Evolutionary conservation across 495 filamentous ascomycete genomes (phyloP).

Genomic region (Penicillium bovifimosum): DNA sequence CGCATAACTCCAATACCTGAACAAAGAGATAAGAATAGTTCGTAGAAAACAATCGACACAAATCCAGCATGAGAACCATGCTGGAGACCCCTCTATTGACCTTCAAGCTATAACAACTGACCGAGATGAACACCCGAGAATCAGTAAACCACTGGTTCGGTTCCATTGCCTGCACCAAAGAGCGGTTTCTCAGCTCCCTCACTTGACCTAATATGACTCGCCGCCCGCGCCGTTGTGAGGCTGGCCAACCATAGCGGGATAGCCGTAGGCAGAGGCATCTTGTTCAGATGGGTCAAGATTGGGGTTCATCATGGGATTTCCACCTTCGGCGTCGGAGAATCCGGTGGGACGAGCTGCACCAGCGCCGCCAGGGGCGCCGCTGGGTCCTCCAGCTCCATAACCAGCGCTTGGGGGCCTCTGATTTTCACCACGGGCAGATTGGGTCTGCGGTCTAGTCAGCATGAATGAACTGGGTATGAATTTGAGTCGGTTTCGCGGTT

Average conservation of each 20-base stretch:
- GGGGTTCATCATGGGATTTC: constrained; percentile 55
- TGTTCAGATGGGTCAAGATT: constrained; percentile 57
- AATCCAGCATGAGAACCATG: constrained; percentile 41
- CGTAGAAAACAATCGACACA: neutral
- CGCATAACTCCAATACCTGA: neutral
- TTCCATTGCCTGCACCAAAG: neutral
- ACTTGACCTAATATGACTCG: constrained; percentile 42
- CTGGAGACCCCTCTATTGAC: neutral
- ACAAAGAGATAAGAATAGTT: neutral
- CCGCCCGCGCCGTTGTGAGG: constrained; percentile 65
- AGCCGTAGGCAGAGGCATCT: constrained; percentile 54
- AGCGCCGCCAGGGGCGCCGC: constrained; percentile 36
- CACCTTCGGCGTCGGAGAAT: constrained; percentile 54
- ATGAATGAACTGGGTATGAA: neutral
- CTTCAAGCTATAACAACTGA: neutral
- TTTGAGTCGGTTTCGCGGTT: neutral
- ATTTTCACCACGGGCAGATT: constrained; percentile 70
- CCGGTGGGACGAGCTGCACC: constrained; percentile 41
- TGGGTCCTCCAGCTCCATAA: constrained; percentile 49
- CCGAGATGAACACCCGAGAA: constrained; percentile 27
- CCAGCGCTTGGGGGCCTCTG: constrained; percentile 68
- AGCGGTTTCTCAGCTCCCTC: neutral
- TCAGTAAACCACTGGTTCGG: neutral
- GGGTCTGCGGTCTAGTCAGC: constrained; percentile 41
- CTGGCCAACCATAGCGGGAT: constrained; percentile 55